These are phyloP conservation scores for Neurospora sp. DNA, from an alignment of 495 filamentous ascomycete species.

Conservation along the genomic window DNA sequence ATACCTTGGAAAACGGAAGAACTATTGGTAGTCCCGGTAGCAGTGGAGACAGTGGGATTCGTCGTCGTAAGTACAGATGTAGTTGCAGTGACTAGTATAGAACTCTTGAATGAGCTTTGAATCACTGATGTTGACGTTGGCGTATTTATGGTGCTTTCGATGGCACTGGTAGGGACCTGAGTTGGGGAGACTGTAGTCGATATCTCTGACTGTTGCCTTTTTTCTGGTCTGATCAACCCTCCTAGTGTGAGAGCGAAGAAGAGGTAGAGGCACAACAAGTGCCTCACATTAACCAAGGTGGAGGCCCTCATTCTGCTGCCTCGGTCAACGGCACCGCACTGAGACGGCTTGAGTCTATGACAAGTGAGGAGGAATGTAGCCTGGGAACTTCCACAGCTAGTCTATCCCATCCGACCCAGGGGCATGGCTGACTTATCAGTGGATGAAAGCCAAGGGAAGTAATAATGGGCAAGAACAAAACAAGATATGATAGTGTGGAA, in stretches of 20 bases:
- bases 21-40: background rate
- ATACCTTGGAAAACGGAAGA: background rate
- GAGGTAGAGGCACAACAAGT: slow-evolving; percentile 21
- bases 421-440: background rate
- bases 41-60: background rate
- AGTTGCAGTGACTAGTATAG: background rate
- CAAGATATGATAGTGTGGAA: background rate
- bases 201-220: slow-evolving; percentile 12
- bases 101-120: background rate
- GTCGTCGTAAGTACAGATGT: background rate
- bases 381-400: background rate
- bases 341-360: background rate
- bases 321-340: background rate
- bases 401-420: background rate
- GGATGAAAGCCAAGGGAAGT: background rate
- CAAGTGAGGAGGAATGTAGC: background rate
- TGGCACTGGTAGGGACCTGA: background rate
- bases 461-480: background rate
- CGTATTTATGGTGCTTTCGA: background rate
- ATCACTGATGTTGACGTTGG: background rate
- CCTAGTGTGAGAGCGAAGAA: slow-evolving; percentile 11
- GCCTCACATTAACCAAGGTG: background rate
- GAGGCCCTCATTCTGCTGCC: background rate
- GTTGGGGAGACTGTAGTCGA: background rate
- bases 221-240: slow-evolving; percentile 7